phyloP scores from a whole-genome alignment of 192 early-diverging fungal species.

The Thamnidium elegans region DNA sequence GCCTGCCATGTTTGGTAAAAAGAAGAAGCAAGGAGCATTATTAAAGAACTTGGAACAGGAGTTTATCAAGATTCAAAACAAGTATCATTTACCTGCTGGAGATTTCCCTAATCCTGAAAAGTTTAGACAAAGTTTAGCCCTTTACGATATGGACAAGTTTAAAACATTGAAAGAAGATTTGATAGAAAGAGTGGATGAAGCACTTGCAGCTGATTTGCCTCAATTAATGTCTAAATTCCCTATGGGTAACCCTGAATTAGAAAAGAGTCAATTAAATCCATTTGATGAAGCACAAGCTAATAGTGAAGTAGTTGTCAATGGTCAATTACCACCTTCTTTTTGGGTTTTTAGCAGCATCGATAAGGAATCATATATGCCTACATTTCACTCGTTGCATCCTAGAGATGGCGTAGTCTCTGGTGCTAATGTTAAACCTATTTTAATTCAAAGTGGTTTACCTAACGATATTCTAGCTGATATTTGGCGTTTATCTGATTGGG shows the following conservation, averaged over 20 bases:
- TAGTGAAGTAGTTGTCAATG: background rate
- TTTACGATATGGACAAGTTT: slow-evolving; percentile 82
- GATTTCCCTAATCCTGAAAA: slow-evolving; percentile 82
- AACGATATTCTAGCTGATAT: slow-evolving; percentile 65
- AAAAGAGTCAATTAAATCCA: slow-evolving; percentile 56
- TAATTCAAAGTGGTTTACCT: slow-evolving; percentile 66
- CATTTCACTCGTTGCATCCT: slow-evolving; percentile 50
- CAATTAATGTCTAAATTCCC: slow-evolving; percentile 78
- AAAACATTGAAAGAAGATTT: slow-evolving; percentile 71
- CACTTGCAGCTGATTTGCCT: slow-evolving; percentile 70
- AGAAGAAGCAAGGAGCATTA: slow-evolving; percentile 69
- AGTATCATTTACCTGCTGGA: slow-evolving; percentile 68
- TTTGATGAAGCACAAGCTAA: slow-evolving; percentile 28
- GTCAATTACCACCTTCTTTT: slow-evolving; percentile 44
- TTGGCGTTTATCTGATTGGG: slow-evolving; percentile 79
- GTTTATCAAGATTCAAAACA: slow-evolving; percentile 70
- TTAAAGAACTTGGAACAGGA: slow-evolving; percentile 70
- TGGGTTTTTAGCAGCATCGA: slow-evolving; percentile 57
- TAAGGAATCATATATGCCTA: slow-evolving; percentile 42
- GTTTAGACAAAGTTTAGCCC: slow-evolving; percentile 63
- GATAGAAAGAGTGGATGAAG: slow-evolving; percentile 67
- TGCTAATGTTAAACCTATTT: slow-evolving; percentile 48
- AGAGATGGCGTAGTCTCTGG: slow-evolving; percentile 59
- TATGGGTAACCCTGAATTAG: slow-evolving; percentile 67
- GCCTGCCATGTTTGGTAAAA: slow-evolving; percentile 80